phyloP scores from a whole-genome alignment of 352 stramenopile species.

The Thalassiosira ordinaria region DNA sequence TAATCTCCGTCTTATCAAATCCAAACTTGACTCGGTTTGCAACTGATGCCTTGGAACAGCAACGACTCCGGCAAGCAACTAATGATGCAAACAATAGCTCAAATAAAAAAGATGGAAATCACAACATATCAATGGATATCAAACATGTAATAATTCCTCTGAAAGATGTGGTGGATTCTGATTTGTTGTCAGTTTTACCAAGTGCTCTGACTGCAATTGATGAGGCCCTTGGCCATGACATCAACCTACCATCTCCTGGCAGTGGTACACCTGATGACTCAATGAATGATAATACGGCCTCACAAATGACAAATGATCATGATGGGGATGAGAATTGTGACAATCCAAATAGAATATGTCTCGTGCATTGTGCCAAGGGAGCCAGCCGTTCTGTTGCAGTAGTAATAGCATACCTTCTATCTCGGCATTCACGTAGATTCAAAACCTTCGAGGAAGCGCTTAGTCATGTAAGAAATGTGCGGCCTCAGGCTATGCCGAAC shows the following conservation, averaged over 20 bases:
- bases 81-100: not conserved
- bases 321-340: slow-evolving; percentile 14
- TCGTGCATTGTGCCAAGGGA: slow-evolving; percentile 59
- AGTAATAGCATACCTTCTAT: slow-evolving; percentile 57
- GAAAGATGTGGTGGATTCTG: slow-evolving; percentile 44
- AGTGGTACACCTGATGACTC: not conserved
- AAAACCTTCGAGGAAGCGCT: slow-evolving; percentile 45
- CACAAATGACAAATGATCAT: slow-evolving; percentile 1
- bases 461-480: slow-evolving; percentile 40
- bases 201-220: slow-evolving; percentile 39
- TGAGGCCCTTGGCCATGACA: slow-evolving; percentile 28
- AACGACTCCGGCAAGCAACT: slow-evolving; percentile 9
- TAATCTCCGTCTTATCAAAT: slow-evolving; percentile 53
- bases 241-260: not conserved
- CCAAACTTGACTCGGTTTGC: slow-evolving; percentile 42
- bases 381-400: slow-evolving; percentile 52
- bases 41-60: slow-evolving; percentile 35
- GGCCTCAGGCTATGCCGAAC: slow-evolving; percentile 47
- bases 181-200: slow-evolving; percentile 44
- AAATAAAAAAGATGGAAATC: not conserved
- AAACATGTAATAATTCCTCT: slow-evolving; percentile 41
- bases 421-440: slow-evolving; percentile 40
- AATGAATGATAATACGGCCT: not conserved
- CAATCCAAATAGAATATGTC: slow-evolving; percentile 49
- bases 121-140: slow-evolving; percentile 22